Evolutionary conservation across 768 basidiomycete species (phyloP).

Genomic region (Tricholoma matsutake): DNA sequence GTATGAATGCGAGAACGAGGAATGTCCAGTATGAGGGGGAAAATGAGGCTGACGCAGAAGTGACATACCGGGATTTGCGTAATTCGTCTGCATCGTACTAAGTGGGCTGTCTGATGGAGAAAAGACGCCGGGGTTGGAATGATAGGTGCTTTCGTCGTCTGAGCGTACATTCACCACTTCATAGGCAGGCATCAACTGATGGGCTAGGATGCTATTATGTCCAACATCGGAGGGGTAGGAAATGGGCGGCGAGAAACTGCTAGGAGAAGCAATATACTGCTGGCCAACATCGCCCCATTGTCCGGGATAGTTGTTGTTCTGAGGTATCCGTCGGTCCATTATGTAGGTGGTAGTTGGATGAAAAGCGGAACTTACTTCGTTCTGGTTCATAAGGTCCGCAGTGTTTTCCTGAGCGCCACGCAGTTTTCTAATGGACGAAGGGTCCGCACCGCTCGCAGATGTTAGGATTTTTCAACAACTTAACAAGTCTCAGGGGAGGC

Average conservation of each 20-base stretch:
- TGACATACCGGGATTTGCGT: conserved; percentile 19
- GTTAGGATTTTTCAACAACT: conserved; percentile 18
- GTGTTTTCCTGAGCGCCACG: conserved; percentile 21
- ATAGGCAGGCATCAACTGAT: conserved; percentile 22
- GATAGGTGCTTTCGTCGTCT: conserved; percentile 5
- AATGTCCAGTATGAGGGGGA: conserved; percentile 26
- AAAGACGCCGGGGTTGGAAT: background rate
- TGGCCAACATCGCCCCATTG: conserved; percentile 35
- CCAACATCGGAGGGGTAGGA: conserved; percentile 19
- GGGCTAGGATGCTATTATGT: conserved; percentile 19
- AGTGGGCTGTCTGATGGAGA: conserved; percentile 14
- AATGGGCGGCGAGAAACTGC: conserved; percentile 24
- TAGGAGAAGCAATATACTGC: conserved; percentile 25
- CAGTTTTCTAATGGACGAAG: conserved; percentile 17
- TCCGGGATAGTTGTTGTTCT: conserved; percentile 28
- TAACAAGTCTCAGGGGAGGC: conserved; percentile 13
- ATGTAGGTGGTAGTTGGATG: conserved; percentile 18
- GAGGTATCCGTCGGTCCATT: conserved; percentile 29
- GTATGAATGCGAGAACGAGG: conserved; percentile 33
- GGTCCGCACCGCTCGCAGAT: conserved; percentile 28
- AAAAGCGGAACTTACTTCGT: conserved; percentile 12
- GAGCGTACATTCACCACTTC: conserved; percentile 7
- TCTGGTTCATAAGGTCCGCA: conserved; percentile 27
- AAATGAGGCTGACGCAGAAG: conserved; percentile 33
- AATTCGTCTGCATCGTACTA: conserved; percentile 5